Base-by-base conservation (phyloP, 192 early-diverging fungal genomes). In the Rhizoclosmatium globosum region DNA sequence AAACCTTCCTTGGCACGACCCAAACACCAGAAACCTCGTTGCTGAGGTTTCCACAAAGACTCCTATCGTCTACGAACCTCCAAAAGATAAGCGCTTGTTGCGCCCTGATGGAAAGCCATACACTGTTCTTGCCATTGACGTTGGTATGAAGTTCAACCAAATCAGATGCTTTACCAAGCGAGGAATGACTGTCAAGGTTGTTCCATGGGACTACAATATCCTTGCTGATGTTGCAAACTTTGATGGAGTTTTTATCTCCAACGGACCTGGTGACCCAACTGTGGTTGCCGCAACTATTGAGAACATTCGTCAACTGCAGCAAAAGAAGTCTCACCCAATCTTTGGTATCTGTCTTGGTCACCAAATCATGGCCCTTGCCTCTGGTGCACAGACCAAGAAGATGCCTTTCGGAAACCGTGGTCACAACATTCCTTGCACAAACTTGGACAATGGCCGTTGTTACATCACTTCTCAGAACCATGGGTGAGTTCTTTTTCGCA, bases 311-410 rank as follows among this genome's bases (percentile, higher is more conserved):
- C 85, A 86, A 72, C 91, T 93, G 46, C 79, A 98, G 39, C 84
- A 90, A 41, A 75, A 87, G 13, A 85, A 88, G 13, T 93, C 90
- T 60, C 95, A 95, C 81, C 98, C 98, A 45, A 91, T 99, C 74
- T 99, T 99, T 87, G 98, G 98, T 82, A 99, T 99, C 81, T 99
- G 98, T 89, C 86, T 99, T n/a, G 98, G 98, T 15, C 98, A 99
- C 85, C 98, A 99, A 86, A 87, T 99, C 47, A 81, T 98, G 57
- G 95, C 96, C 23, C 89, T 99, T 74, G 98, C 98, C 6, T 86
- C 96, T 7, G 97, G 97, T 17, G 98, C 96, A 6, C 83, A 87
- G 76, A 98, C 98, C 43, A 89, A 89, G 81, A 99, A 99, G 89
- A 95, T 99, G 94, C 95, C 95, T 81, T 99, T 94, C 81, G 98